Evolutionary conservation across 495 filamentous ascomycete genomes (phyloP).

Genomic region (Cladorrhinum samala): DNA sequence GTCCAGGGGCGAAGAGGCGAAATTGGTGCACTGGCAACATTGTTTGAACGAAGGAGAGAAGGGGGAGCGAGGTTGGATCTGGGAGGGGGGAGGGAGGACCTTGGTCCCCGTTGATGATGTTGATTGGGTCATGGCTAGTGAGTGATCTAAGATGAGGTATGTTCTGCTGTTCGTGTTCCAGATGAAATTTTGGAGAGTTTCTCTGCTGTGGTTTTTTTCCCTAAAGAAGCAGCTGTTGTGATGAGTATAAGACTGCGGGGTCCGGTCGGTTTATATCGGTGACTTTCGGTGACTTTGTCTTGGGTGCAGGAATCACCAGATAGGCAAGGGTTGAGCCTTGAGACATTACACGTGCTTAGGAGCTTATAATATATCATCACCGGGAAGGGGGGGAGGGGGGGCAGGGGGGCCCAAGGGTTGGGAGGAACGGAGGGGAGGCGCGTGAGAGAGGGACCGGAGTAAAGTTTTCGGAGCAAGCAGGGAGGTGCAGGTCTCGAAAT

Average conservation of each 20-base stretch:
- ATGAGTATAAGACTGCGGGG: background rate
- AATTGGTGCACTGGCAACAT: background rate
- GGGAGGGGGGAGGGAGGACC: background rate
- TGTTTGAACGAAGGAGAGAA: background rate
- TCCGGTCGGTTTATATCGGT: background rate
- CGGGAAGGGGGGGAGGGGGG: background rate
- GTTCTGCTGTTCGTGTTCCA: background rate
- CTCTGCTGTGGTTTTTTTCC: too few relatives aligned
- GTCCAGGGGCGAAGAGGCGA: background rate
- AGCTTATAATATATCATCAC: background rate
- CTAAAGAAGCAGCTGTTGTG: background rate
- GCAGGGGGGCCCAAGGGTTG: too few relatives aligned
- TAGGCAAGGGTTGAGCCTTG: background rate
- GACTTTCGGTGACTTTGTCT: background rate
- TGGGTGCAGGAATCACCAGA: background rate
- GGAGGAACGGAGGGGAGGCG: too few relatives aligned
- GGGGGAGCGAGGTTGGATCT: background rate
- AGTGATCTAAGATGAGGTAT: too few relatives aligned
- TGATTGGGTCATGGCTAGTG: background rate
- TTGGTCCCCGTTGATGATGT: background rate
- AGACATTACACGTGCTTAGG: background rate
- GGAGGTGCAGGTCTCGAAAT: background rate
- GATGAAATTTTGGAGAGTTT: too few relatives aligned
- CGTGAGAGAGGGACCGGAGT: constrained; percentile 1
- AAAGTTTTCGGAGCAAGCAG: background rate